Base-by-base conservation (phyloP, 1,139 yeast species). In the Saccharomyces hybrid region DNA sequence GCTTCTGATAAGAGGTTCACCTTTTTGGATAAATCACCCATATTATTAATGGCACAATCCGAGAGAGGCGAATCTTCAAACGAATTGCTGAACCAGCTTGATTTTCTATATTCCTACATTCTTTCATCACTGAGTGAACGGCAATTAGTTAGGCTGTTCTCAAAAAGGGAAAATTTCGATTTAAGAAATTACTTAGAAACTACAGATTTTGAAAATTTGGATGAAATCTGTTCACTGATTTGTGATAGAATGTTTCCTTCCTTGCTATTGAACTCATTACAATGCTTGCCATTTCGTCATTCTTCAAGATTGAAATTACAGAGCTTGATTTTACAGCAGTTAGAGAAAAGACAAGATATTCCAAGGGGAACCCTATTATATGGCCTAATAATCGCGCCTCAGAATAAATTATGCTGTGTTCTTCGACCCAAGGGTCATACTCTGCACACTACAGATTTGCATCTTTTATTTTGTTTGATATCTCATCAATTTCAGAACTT, bases 101-200 rank as follows among this genome's bases (percentile, higher is more conserved):
- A 83, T 52, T 77, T 85, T n/a, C 66, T 93, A 28, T 86, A 90
- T 70, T 82, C 86, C 52, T 95, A 88, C 66, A 70, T 93, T n/a
- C 68, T 91, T 16, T 83, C 96, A 0, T 86, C 95, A 0, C 72
- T 93, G 51, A 87, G 96, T 7, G 82, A 83, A 63, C 84, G 90
- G 0, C 85, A 86, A 56, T 81, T 93, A 44, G 74, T 78, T 14
- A 81, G 82, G 59, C 82, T 86, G 49, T 91, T 88, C 66, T 75
- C 77, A 53, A 81, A 82, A 59, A 75, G 96, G 56, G 85, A 86
- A 67, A 88, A 88, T 64, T 90, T 87, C 64, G 98, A 93, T 66
- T 72, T 93, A 48, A 73, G 97, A 31, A 85, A 84, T 57, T 78
- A 88, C 46, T 74, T 93, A 29, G 90, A 90, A 19, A 53, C 54